Base-by-base conservation (phyloP, 176 grass and related monocot genomes). In the Juncus inflexus region DNA sequence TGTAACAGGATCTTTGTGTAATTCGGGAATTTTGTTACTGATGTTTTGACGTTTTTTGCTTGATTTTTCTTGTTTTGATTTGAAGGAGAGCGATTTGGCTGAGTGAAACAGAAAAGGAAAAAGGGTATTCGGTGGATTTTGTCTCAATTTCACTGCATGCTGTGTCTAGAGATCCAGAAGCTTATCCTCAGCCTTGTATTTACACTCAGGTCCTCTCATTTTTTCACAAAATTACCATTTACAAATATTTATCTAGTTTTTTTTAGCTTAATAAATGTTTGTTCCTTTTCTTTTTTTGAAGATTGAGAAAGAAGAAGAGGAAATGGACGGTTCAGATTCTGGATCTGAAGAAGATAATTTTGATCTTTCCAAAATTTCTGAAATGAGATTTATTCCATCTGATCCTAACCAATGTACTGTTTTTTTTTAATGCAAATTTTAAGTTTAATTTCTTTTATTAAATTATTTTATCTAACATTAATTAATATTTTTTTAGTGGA, bases 61-160 rank as follows among this genome's bases (percentile, higher is more conserved):
- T 42, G 13, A 8, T 5, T 15, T 47, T 59, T 58, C 37, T 47
- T 37, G 5, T 28, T 58, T 40, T n/a, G 58, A 58, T 19, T 40
- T 74, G 55, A 73, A 99, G 94, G 94, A 99, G 85, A 68, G 78
- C 84, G 72, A 84, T 99, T 82, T 99, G 94, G 94, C 65, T 92
- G 36, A 92, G 88, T 57, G 83, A 80, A 50, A 64, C 54, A 40
- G 94, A 99, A 38, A 84, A 82, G 67, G 80, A 63, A 53, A 89
- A 74, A 60, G 83, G 88, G 39, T 92, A 83, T 59, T 84, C 74
- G 50, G 94, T 90, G 55, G 80, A 84, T 80, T 99, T 99, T 70
- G 67, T 90, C 60, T 82, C 63, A 64, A 69, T 99, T 75, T 74
- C 85, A 40, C 94, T 99, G 13, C 89, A 99, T 66, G 88, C 94